phyloP scores from a whole-genome alignment of 2,329 filamentous ascomycete genomes.

The Leptographium lundbergii region DNA sequence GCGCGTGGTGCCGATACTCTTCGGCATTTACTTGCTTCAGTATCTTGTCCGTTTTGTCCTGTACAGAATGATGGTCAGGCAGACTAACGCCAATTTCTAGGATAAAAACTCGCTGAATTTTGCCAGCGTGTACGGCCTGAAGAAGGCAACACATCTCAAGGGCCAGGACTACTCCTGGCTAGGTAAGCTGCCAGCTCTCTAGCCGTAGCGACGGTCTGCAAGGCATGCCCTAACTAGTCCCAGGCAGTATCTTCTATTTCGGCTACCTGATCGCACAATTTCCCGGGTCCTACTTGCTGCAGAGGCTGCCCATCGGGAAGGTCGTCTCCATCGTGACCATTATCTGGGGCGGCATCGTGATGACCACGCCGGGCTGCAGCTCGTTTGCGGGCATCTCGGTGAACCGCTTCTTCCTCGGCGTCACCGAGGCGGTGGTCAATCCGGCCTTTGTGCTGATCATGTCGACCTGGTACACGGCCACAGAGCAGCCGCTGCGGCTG shows the following conservation, averaged over 20 bases:
- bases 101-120: slow-evolving; percentile 29
- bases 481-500: slow-evolving; percentile 40
- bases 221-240: slow-evolving; percentile 6
- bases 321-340: slow-evolving; percentile 32
- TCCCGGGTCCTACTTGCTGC: slow-evolving; percentile 32
- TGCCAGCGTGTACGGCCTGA: slow-evolving; percentile 9
- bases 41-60: slow-evolving; percentile 43
- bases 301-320: slow-evolving; percentile 34
- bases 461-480: slow-evolving; percentile 42
- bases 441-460: slow-evolving; percentile 45
- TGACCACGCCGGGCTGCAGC: slow-evolving; percentile 8
- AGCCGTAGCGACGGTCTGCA: neutral
- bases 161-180: slow-evolving; percentile 23
- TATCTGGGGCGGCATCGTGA: slow-evolving; percentile 7
- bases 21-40: slow-evolving; percentile 45
- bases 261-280: slow-evolving; percentile 33
- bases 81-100: neutral
- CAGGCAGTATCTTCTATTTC: slow-evolving; percentile 16
- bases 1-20: slow-evolving; percentile 41
- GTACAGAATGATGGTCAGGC: neutral
- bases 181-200: neutral
- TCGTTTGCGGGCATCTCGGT: slow-evolving; percentile 29
- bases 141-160: slow-evolving; percentile 11
- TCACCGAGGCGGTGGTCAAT: slow-evolving; percentile 40
- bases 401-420: slow-evolving; percentile 39